phyloP scores from a whole-genome alignment of 495 filamentous ascomycete genomes.

The Aspergillus nidulans region DNA sequence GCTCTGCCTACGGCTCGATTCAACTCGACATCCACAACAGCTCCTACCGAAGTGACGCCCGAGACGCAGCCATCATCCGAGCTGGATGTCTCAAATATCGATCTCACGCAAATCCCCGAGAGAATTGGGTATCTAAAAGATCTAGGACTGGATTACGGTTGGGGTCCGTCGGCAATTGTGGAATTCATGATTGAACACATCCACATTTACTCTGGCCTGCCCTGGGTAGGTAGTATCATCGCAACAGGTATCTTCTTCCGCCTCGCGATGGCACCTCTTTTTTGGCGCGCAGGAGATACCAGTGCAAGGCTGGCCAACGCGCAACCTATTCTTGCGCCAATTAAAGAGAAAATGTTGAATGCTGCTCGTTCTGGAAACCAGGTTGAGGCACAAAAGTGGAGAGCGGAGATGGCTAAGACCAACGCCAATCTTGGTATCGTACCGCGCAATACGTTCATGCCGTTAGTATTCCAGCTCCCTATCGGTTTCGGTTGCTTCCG shows the following conservation, averaged over 20 bases:
- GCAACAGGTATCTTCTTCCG: slow-evolving; percentile 61
- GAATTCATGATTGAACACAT: slow-evolving; percentile 76
- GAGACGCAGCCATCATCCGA: slow-evolving; percentile 4
- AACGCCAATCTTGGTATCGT: slow-evolving; percentile 52
- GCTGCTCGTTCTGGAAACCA: slow-evolving; percentile 36
- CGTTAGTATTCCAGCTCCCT: slow-evolving; percentile 57
- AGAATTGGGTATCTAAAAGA: slow-evolving; percentile 77
- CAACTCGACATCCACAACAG: slow-evolving; percentile 35
- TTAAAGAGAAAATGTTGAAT: slow-evolving; percentile 40
- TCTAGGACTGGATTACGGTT: slow-evolving; percentile 82
- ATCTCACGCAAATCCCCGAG: slow-evolving; percentile 54
- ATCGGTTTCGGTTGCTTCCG: slow-evolving; percentile 77
- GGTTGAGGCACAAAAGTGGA: slow-evolving; percentile 32
- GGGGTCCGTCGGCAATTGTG: slow-evolving; percentile 64
- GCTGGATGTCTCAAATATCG: slow-evolving; percentile 29
- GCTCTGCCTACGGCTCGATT: slow-evolving; percentile 33
- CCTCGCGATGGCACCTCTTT: slow-evolving; percentile 57
- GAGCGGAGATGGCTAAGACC: slow-evolving; percentile 44
- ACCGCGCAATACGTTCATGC: slow-evolving; percentile 49
- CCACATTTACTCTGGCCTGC: slow-evolving; percentile 65
- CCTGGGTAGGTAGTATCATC: slow-evolving; percentile 78
- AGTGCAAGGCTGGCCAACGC: slow-evolving; percentile 44
- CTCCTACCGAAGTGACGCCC: slow-evolving; percentile 1
- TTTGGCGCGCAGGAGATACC: slow-evolving; percentile 55
- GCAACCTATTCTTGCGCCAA: slow-evolving; percentile 35